Base-by-base conservation (phyloP, 192 early-diverging fungal species). In the Linnemannia elongata region DNA sequence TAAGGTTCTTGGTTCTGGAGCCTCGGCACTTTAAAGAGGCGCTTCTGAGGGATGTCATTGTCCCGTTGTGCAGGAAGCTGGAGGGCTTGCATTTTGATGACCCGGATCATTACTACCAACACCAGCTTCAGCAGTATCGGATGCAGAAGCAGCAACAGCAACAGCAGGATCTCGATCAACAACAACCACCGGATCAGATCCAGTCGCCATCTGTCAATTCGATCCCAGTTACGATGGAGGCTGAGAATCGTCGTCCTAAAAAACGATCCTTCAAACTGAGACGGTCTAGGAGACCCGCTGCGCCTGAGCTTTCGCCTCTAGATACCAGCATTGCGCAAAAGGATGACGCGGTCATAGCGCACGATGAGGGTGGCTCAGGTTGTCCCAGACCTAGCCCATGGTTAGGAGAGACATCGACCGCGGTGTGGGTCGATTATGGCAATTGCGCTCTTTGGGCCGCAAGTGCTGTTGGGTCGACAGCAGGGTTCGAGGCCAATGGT, bases 401-500 rank as follows among this genome's bases (percentile, higher is more conserved):
- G 85, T n/a, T 87, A 10, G 85, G 79, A 27, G 75, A 81, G 35
- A 87, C 85, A 18, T 75, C 79, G 6, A 78, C 79, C 5, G 60
- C 74, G 3, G 72, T 72, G 38, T 87, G 85, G 85, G 39, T 87
- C 36, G 44, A 33, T 9, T 52, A 66, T 52, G 85, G 85, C 7
- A 55, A 80, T n/a, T 85, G 83, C 47, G 74, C 78, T 45, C 33
- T 85, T 10, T 85, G 83, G 83, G 74, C 78, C 4, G 38, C 70
- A 15, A 77, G 70, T 33, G 20, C 73, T 15, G 38, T 73, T 22
- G 75, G 45, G 9, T 82, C 81, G 6, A n/a, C 20, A 12, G 44
- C 27, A 30, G 60, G 60, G 13, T 33, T 52, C 22, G 22, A 38
- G 10, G 24, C 44, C 12, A 45, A 71, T 71, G 44, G 36, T 24